A percentile compares a stretch with the other conserved stretches of the same genome.
Evolutionary conservation across 345 rosid genomes (phyloP).

Genomic region (Erodium maritimum): DNA sequence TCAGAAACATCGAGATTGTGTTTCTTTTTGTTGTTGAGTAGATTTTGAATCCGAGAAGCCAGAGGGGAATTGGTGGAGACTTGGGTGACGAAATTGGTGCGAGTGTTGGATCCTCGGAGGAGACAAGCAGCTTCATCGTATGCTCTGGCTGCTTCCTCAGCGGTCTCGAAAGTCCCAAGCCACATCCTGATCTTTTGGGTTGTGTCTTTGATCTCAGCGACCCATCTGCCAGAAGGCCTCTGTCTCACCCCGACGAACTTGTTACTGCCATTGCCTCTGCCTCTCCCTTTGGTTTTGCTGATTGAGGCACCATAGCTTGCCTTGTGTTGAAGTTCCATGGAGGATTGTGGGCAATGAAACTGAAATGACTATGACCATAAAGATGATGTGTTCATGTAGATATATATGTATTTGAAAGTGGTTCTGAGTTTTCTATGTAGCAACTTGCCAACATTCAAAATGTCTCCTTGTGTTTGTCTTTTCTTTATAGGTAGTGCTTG

Average conservation of each 20-base stretch:
- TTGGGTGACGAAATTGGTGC: conserved; percentile 54
- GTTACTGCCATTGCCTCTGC: conserved; percentile 12
- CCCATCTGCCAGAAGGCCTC: conserved; percentile 80
- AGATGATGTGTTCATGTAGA: background rate
- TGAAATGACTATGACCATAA: background rate
- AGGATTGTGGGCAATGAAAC: background rate
- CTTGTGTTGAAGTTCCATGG: conserved; percentile 32
- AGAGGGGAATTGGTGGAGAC: conserved; percentile 48
- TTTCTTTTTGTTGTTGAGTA: conserved; percentile 36
- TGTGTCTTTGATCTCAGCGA: conserved; percentile 76
- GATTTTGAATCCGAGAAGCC: conserved; percentile 47
- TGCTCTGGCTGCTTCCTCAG: conserved; percentile 68
- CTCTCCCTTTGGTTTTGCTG: conserved; percentile 32
- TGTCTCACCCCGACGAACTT: conserved; percentile 63
- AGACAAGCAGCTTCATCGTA: conserved; percentile 77
- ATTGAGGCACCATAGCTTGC: conserved; percentile 8
- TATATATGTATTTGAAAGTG: conserved; percentile 12
- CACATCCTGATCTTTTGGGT: conserved; percentile 67
- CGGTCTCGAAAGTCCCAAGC: conserved; percentile 71
- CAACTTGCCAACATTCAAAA: conserved; percentile 1
- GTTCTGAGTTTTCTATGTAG: conserved; percentile 8
- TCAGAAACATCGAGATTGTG: conserved; percentile 9
- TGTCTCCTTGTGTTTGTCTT: conserved; percentile 17
- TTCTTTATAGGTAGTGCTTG: background rate
- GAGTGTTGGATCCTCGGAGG: conserved; percentile 65